Conservation (phyloP, 1,284 basidiomycete species). For the Somion occarium region DNA sequence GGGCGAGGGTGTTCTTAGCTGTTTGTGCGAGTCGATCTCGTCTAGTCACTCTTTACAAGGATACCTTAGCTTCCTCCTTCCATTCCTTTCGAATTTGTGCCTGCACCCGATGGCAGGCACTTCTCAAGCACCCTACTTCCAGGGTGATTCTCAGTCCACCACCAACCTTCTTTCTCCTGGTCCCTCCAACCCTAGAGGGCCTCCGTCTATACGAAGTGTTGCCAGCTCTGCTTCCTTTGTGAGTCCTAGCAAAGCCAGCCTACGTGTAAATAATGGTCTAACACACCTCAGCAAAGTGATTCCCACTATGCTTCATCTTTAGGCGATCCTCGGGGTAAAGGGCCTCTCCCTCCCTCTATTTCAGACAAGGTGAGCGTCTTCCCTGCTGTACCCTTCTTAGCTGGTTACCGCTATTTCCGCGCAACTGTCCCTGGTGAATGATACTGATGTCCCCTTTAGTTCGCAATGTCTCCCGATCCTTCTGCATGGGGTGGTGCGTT, state of each 20-base stretch:
- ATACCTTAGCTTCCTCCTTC: conserved; percentile 4
- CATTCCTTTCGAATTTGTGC: conserved; percentile 13
- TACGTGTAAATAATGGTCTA: conserved; percentile 6
- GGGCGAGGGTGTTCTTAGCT: neutral
- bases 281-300: conserved; percentile 28
- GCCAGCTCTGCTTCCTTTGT: conserved; percentile 39
- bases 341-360: conserved; percentile 22
- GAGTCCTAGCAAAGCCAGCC: conserved; percentile 9
- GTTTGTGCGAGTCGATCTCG: conserved; percentile 6
- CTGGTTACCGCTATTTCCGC: neutral
- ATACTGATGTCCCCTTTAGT: conserved; percentile 35
- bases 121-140: conserved; percentile 16
- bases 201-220: conserved; percentile 31
- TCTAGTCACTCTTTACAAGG: conserved; percentile 6
- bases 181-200: conserved; percentile 35
- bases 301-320: conserved; percentile 34
- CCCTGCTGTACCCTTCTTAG: no score
- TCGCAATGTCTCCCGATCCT: conserved; percentile 69
- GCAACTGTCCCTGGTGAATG: neutral
- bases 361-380: conserved; percentile 27
- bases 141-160: conserved; percentile 37
- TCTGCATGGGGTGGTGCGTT: conserved; percentile 60
- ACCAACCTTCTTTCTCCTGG: conserved; percentile 39
- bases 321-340: conserved; percentile 17
- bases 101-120: conserved; percentile 8